Evolutionary conservation across 345 rosid genomes (phyloP).

Genomic region (Salix udensis): DNA sequence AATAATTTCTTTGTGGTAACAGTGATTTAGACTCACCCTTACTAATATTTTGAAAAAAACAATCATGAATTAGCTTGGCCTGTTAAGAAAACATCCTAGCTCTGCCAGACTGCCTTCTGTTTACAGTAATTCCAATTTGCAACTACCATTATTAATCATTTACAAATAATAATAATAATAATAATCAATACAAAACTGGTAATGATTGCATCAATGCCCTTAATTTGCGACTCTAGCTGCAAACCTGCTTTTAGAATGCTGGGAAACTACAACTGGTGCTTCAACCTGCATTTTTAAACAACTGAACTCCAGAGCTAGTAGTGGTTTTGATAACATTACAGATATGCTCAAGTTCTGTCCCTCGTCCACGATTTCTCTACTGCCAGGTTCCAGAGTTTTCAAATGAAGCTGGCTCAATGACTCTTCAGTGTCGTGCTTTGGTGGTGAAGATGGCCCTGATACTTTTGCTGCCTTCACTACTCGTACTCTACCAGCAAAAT

Average conservation of each 20-base stretch:
- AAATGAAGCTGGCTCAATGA: constrained; percentile 6
- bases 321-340: constrained; percentile 71
- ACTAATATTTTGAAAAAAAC: background rate
- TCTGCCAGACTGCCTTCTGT: background rate
- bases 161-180: background rate
- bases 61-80: background rate
- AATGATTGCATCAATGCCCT: background rate
- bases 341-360: constrained; percentile 41
- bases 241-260: constrained; percentile 13
- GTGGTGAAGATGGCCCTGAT: constrained; percentile 20
- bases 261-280: constrained; percentile 53
- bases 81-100: background rate
- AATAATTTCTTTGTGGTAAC: no score
- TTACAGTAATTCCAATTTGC: background rate
- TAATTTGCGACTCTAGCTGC: background rate
- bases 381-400: constrained; percentile 7
- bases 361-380: constrained; percentile 23
- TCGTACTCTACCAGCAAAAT: constrained; percentile 38
- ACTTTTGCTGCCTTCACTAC: constrained; percentile 60
- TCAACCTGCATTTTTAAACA: constrained; percentile 77
- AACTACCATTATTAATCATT: background rate
- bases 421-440: constrained; percentile 26
- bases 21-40: no score
- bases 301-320: constrained; percentile 69
- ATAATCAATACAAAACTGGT: background rate